A percentile compares a stretch with the other conserved stretches of the same genome.
These are phyloP conservation scores for Forsythia suspensa DNA, from an alignment of 257 asterid genomes.

Conservation along the genomic window DNA sequence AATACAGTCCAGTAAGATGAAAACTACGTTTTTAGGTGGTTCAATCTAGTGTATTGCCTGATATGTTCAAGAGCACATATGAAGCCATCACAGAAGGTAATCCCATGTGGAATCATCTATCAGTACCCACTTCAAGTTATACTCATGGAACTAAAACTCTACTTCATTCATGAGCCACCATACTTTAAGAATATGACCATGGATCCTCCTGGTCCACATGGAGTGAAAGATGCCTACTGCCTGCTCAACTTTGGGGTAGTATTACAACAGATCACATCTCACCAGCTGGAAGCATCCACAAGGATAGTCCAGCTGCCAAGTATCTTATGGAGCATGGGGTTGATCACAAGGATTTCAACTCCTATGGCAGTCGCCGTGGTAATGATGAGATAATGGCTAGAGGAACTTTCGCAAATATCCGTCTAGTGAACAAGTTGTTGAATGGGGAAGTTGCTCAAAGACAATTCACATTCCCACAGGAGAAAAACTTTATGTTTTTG, in stretches of 20 bases:
- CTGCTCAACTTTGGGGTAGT: conserved; percentile 90
- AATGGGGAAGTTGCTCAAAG: conserved; percentile 91
- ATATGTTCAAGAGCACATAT: conserved; percentile 90
- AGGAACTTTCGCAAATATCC: conserved; percentile 95
- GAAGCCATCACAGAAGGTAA: conserved; percentile 83
- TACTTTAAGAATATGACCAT: conserved; percentile 88
- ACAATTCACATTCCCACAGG: conserved; percentile 86
- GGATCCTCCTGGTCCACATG: conserved; percentile 91
- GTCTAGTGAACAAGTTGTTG: conserved; percentile 83
- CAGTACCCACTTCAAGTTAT: conserved; percentile 60
- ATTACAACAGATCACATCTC: conserved; percentile 96
- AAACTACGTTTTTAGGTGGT: conserved; percentile 53
- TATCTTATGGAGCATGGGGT: conserved; percentile 73
- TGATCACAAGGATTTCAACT: conserved; percentile 79
- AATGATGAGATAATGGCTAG: conserved; percentile 96
- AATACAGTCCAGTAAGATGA: conserved; percentile 6
- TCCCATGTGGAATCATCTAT: conserved; percentile 83
- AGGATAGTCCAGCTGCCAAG: conserved; percentile 94
- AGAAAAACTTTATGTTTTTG: conserved; percentile 70
- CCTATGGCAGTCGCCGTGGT: conserved; percentile 97
- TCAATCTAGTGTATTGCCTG: conserved; percentile 85
- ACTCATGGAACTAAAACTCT: conserved; percentile 80
- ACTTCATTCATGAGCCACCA: conserved; percentile 95
- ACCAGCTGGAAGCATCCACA: conserved; percentile 93
- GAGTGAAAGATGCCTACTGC: conserved; percentile 92